These are phyloP conservation scores for Haplosporangium sp. DNA, from an alignment of 371 early-diverging fungal genomes.

Conservation along the genomic window DNA sequence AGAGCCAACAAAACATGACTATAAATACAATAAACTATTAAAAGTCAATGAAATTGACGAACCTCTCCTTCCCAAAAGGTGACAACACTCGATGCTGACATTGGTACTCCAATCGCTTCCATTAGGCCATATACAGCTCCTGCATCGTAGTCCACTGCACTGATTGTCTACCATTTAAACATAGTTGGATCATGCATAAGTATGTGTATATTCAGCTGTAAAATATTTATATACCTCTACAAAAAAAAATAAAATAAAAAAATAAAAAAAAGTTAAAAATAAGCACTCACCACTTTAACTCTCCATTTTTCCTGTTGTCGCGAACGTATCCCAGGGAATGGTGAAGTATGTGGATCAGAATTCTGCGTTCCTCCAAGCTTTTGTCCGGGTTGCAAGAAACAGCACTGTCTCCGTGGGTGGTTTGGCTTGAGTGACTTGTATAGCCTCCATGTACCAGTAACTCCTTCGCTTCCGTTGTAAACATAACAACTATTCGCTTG, in stretches of 20 bases:
- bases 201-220: neutral
- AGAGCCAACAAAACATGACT: too few species aligned
- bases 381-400: constrained; percentile 54
- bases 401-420: constrained; percentile 38
- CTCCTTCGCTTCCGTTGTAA: neutral
- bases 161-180: constrained; percentile 53
- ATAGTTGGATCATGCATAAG: neutral
- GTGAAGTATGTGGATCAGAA: constrained; percentile 16
- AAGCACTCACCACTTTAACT: constrained; percentile 57
- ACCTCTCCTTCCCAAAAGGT: constrained; percentile 73
- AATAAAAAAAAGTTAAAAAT: neutral
- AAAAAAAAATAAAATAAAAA: neutral
- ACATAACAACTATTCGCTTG: neutral
- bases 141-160: constrained; percentile 60
- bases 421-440: constrained; percentile 9
- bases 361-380: constrained; percentile 57
- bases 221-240: too few species aligned
- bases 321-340: constrained; percentile 16
- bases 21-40: neutral
- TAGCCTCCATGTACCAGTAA: constrained; percentile 1
- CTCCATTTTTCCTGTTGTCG: constrained; percentile 57
- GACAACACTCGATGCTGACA: constrained; percentile 58
- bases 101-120: constrained; percentile 67
- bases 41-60: neutral
- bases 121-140: constrained; percentile 64